Conservation (phyloP, 352 stramenopile genomes). For the Globisporangium mamillatum region DNA sequence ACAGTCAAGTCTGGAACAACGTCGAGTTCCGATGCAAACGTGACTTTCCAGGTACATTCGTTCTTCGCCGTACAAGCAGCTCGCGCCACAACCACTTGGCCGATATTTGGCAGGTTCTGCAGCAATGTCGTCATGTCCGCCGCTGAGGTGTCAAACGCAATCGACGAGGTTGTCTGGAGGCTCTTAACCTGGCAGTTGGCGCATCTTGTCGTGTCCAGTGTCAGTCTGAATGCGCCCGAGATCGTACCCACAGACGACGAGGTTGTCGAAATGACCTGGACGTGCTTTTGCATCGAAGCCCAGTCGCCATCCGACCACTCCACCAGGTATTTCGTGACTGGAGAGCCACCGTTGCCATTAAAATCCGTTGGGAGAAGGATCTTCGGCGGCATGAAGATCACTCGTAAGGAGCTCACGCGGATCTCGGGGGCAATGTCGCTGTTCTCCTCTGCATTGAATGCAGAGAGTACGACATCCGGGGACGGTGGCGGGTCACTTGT, state of each 20-base stretch:
- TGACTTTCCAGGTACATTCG: conserved; percentile 80
- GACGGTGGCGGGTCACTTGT: conserved; percentile 85
- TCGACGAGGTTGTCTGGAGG: conserved; percentile 57
- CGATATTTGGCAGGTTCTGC: conserved; percentile 93
- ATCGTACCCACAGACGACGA: conserved; percentile 35
- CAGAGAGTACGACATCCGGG: conserved; percentile 51
- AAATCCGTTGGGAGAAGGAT: conserved; percentile 48
- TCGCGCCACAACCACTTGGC: conserved; percentile 77
- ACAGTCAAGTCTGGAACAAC: conserved; percentile 47
- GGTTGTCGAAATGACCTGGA: conserved; percentile 64
- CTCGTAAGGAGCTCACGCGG: conserved; percentile 80
- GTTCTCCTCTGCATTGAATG: conserved; percentile 43
- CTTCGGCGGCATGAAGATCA: conserved; percentile 74
- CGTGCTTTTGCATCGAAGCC: conserved; percentile 44
- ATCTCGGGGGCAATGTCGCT: conserved; percentile 23
- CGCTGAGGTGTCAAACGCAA: conserved; percentile 62
- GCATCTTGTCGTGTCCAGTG: conserved; percentile 84
- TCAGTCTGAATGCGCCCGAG: conserved; percentile 71
- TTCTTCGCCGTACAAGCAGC: conserved; percentile 36
- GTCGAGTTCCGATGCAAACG: conserved; percentile 69
- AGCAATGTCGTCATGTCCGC: conserved; percentile 75
- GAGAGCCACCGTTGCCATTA: conserved; percentile 83
- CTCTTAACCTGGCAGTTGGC: conserved; percentile 72
- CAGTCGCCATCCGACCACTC: conserved; percentile 92
- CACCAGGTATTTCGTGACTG: conserved; percentile 89